Conservation (phyloP, 108 stramenopile genomes). For the Schizochytrium sp. region DNA sequence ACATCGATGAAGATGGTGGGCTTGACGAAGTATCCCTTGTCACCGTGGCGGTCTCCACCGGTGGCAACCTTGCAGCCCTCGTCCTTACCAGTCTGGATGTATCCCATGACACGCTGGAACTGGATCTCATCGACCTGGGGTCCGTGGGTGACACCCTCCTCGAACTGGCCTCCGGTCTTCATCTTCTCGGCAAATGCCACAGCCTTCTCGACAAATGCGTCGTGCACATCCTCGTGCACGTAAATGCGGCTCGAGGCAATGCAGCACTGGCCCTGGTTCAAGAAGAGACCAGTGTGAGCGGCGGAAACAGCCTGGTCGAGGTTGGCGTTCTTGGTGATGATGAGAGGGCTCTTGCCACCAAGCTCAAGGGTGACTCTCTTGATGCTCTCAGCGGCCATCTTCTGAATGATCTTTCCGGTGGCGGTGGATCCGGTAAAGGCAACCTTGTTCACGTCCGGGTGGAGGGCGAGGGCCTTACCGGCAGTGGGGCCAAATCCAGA, state of each 20-base stretch:
- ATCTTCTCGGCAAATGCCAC: constrained; percentile 23
- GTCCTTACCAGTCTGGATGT: constrained; percentile 68
- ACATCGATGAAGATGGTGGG: constrained; percentile 73
- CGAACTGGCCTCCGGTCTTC: constrained; percentile 10
- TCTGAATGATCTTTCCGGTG: constrained; percentile 70
- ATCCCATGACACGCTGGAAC: constrained; percentile 64
- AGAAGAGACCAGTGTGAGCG: constrained; percentile 75
- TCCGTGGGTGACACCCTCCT: constrained; percentile 65
- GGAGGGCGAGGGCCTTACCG: constrained; percentile 75
- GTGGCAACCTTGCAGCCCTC: constrained; percentile 68
- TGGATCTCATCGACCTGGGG: constrained; percentile 74
- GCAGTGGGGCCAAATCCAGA: constrained; percentile 81
- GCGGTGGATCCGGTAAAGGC: constrained; percentile 82
- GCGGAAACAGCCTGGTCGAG: constrained; percentile 71
- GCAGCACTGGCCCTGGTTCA: constrained; percentile 86
- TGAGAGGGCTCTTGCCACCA: constrained; percentile 81
- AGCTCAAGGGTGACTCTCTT: constrained; percentile 81
- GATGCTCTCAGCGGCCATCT: constrained; percentile 70
- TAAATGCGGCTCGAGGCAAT: constrained; percentile 82
- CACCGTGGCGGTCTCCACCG: constrained; percentile 66
- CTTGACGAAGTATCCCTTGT: constrained; percentile 73
- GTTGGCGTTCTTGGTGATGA: constrained; percentile 70
- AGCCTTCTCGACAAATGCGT: constrained; percentile 68
- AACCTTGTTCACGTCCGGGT: constrained; percentile 82
- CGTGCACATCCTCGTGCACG: constrained; percentile 77